A percentile compares a stretch with the other conserved stretches of the same genome.
phyloP scores from a whole-genome alignment of 2,329 filamentous ascomycete genomes.

The Paracoccidioides brasiliensis region DNA sequence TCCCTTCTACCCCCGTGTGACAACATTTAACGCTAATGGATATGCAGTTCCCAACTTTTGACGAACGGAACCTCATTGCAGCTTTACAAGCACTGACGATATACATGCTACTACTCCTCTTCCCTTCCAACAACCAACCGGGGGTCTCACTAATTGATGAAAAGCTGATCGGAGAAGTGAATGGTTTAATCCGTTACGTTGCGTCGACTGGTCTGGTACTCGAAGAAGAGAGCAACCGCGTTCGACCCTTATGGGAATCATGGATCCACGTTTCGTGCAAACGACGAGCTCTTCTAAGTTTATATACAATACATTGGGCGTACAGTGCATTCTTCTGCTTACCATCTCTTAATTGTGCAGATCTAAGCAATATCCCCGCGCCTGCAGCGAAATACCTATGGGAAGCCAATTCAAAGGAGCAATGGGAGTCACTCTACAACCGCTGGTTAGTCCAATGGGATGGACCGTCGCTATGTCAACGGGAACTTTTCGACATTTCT shows the following conservation, averaged over 20 bases:
- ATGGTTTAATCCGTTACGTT: constrained; percentile 21
- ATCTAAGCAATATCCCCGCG: constrained; percentile 28
- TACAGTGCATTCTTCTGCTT: constrained; percentile 25
- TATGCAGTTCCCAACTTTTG: constrained; percentile 20
- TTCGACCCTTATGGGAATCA: constrained; percentile 22
- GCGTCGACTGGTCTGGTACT: constrained; percentile 23
- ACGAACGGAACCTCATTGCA: constrained; percentile 22
- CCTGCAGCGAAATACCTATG: constrained; percentile 29
- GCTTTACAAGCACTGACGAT: constrained; percentile 27
- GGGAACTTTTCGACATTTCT: constrained; percentile 20
- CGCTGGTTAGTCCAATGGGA: constrained; percentile 25
- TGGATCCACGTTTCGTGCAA: constrained; percentile 44
- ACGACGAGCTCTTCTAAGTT: constrained; percentile 30
- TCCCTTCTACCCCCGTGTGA: neutral
- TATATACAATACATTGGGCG: constrained; percentile 29
- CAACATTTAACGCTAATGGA: neutral
- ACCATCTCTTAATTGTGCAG: constrained; percentile 24
- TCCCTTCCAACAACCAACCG: constrained; percentile 18
- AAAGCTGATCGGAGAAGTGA: constrained; percentile 20
- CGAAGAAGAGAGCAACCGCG: constrained; percentile 22
- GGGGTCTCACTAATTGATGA: constrained; percentile 13
- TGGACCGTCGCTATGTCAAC: constrained; percentile 17
- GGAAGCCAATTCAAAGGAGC: constrained; percentile 20
- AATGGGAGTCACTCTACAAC: constrained; percentile 24
- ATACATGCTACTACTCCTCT: constrained; percentile 28